These are phyloP conservation scores for Primulina tabacum DNA, from an alignment of 257 asterid genomes.

Conservation along the genomic window DNA sequence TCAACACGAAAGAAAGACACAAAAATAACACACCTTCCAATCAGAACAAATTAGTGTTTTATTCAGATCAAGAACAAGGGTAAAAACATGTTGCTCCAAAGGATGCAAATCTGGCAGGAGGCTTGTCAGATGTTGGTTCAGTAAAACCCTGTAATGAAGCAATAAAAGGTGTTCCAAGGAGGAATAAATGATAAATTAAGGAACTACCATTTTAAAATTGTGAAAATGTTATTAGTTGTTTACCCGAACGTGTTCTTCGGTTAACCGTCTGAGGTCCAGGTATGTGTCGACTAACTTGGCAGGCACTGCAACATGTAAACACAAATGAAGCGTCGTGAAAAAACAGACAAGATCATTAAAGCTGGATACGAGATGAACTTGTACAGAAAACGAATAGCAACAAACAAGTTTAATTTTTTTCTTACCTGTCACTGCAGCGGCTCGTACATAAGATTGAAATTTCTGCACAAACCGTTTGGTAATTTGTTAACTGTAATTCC, in stretches of 20 bases:
- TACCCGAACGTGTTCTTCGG: slow-evolving; percentile 86
- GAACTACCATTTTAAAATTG: slow-evolving; percentile 1
- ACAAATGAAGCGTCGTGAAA: slow-evolving; percentile 19
- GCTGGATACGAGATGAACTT: neutral
- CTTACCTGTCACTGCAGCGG: slow-evolving; percentile 70
- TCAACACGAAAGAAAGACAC: neutral
- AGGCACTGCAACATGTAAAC: slow-evolving; percentile 49
- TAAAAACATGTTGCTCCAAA: slow-evolving; percentile 73
- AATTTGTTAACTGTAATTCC: slow-evolving; percentile 19
- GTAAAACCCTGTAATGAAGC: slow-evolving; percentile 55
- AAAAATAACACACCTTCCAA: slow-evolving; percentile 61
- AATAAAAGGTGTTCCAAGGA: slow-evolving; percentile 10
- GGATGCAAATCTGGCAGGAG: slow-evolving; percentile 91
- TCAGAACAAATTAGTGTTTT: slow-evolving; percentile 81
- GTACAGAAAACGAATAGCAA: neutral
- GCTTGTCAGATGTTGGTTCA: slow-evolving; percentile 88
- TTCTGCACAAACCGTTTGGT: slow-evolving; percentile 49
- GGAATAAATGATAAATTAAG: neutral
- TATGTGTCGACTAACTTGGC: slow-evolving; percentile 69
- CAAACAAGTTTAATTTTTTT: slow-evolving; percentile 3
- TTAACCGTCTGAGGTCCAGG: slow-evolving; percentile 65
- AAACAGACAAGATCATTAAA: slow-evolving; percentile 2
- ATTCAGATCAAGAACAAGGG: slow-evolving; percentile 84
- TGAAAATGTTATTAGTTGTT: slow-evolving; percentile 28
- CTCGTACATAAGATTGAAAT: slow-evolving; percentile 41